phyloP scores from a whole-genome alignment of 805 yeast species.

The Saturnispora kantuleensis region DNA sequence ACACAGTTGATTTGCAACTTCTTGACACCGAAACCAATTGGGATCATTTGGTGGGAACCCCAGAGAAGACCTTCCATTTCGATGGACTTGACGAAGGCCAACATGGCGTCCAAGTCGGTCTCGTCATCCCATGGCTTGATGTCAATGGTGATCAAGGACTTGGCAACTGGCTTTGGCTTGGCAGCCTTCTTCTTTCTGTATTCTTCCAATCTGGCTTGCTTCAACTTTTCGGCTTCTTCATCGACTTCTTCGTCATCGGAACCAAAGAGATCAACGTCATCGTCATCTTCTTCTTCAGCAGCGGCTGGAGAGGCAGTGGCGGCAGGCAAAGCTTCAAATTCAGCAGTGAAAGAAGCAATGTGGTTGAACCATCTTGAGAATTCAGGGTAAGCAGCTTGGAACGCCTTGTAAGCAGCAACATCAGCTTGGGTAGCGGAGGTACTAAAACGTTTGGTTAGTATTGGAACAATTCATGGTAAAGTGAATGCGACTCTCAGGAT shows the following conservation, averaged over 20 bases:
- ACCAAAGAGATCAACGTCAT: constrained; percentile 89
- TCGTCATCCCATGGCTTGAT: constrained; percentile 99
- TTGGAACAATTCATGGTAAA: neutral
- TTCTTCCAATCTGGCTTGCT: constrained; percentile 96
- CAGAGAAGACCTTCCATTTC: constrained; percentile 89
- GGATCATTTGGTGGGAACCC: constrained; percentile 96
- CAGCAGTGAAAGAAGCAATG: constrained; percentile 86
- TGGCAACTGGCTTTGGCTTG: constrained; percentile 97
- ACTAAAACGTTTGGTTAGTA: constrained; percentile 31
- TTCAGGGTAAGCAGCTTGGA: constrained; percentile 84
- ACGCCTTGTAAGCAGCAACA: constrained; percentile 88
- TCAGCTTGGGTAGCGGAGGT: constrained; percentile 92
- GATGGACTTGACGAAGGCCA: constrained; percentile 76
- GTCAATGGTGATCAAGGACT: constrained; percentile 92
- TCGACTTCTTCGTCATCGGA: constrained; percentile 92
- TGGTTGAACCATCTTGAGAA: constrained; percentile 98
- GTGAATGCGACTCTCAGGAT: constrained; percentile 9
- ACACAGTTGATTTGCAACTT: constrained; percentile 98
- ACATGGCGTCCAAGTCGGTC: constrained; percentile 84
- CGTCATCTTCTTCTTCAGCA: constrained; percentile 76
- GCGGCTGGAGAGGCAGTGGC: constrained; percentile 52
- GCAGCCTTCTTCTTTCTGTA: constrained; percentile 97
- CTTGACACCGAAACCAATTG: constrained; percentile 99
- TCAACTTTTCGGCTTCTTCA: constrained; percentile 93
- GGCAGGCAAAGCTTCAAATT: constrained; percentile 75